Base-by-base conservation (phyloP, 768 basidiomycete genomes). In the Tricholoma furcatifolium region DNA sequence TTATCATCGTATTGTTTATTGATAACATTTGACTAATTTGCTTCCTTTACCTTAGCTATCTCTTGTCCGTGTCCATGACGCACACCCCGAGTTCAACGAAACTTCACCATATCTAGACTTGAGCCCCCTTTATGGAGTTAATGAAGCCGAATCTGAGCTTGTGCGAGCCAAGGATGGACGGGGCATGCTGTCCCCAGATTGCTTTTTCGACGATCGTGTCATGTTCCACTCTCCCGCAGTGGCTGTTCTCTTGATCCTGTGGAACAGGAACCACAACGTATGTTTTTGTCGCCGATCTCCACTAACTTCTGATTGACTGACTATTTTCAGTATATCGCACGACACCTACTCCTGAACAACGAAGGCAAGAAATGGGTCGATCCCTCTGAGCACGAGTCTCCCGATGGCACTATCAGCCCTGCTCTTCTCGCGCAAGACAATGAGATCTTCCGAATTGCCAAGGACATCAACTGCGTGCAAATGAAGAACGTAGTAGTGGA, bases 211-310 rank as follows among this genome's bases (percentile, higher is more conserved):
- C 4, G 60, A 61, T 47, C 50, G 53, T 14, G 39, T 47, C 18
- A 48, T 32, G 36, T 50, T 52, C 35, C 51, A 58, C 17, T 55
- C 62, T 9, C 53, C 53, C 41, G 50, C 58, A 5, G 60, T 59
- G 7, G 38, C 58, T 1, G 61, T 55, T 15, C 50, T 65, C 1
- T 47, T 65, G 20, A 53, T 65, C 38, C 57, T 65, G 18, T 62
- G 56, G 60, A 65, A 65, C 47, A 45, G 63, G 31, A 60, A 62
- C 36, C 63, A 65, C 47, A 65, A 65, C 30, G 63, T 65, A 52
- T 27, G 61, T 45, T 32, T 35, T 36, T 12, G 18, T 3, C 1
- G 27, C 24, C 43, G 45, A 9, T 42, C 43, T 35, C 6, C 31
- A 18, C 21, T n/a, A 18, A 12, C 21, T 12, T 39, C 8, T 20